Percentiles rank a stretch among this genome's conserved stretches.
These are phyloP conservation scores for Auriscalpium microsporum DNA, from an alignment of 768 basidiomycete species.

Conservation along the genomic window DNA sequence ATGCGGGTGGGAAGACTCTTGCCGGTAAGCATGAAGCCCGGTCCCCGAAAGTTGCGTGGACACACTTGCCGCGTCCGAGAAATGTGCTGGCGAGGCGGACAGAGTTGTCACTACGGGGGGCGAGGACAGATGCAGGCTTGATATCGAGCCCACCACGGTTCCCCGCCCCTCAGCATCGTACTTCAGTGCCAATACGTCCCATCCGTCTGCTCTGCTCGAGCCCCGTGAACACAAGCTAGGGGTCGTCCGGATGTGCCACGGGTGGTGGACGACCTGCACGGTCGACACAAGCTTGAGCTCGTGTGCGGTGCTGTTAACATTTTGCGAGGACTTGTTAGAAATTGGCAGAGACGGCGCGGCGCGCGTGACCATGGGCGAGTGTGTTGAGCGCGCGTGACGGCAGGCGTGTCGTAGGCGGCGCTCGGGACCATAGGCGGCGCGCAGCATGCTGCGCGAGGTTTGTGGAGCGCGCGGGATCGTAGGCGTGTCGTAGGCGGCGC, in stretches of 20 bases:
- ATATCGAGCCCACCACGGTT: slow-evolving; percentile 36
- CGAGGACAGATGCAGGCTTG: slow-evolving; percentile 61
- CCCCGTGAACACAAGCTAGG: slow-evolving; percentile 52
- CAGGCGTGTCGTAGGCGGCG: too few relatives aligned
- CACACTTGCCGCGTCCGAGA: slow-evolving; percentile 27
- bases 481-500: too few relatives aligned
- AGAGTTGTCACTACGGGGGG: slow-evolving; percentile 46
- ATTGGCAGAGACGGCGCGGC: too few relatives aligned
- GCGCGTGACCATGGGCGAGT: too few relatives aligned
- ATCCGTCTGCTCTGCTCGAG: slow-evolving; percentile 60
- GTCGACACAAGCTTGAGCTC: slow-evolving; percentile 39
- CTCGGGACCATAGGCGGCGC: too few relatives aligned
- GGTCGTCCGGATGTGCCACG: slow-evolving; percentile 51
- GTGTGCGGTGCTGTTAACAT: slow-evolving; percentile 35
- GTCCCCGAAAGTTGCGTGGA: slow-evolving; percentile 39
- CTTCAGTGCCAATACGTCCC: slow-evolving; percentile 55
- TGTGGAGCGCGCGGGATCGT: too few relatives aligned
- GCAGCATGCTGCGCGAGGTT: too few relatives aligned
- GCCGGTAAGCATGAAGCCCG: slow-evolving; percentile 60
- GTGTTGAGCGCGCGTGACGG: too few relatives aligned
- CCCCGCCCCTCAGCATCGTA: slow-evolving; percentile 47
- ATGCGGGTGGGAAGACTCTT: slow-evolving; percentile 71
- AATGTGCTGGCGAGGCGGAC: slow-evolving; percentile 36
- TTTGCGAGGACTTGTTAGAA: too few relatives aligned
- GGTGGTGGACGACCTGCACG: slow-evolving; percentile 47